Percentiles rank a stretch among this genome's conserved stretches.
Evolutionary conservation across 352 stramenopile genomes (phyloP).

Genomic region (Globisporangium perplexum): DNA sequence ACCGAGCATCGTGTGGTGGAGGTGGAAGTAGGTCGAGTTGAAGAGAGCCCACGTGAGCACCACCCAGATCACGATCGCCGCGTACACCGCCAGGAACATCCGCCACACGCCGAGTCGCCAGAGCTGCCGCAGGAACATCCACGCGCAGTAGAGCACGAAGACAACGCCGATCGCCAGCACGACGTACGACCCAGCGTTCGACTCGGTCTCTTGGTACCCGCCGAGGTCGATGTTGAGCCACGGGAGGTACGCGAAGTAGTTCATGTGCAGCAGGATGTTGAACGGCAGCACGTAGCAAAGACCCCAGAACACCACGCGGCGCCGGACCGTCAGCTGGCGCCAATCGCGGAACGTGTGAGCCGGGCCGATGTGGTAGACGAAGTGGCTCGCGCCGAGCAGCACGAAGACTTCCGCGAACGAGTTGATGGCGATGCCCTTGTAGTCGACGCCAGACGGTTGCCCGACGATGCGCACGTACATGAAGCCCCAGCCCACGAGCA

Average conservation of each 20-base stretch:
- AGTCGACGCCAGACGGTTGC: constrained; percentile 55
- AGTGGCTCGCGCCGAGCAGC: constrained; percentile 44
- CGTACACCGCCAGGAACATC: constrained; percentile 30
- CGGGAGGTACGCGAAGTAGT: constrained; percentile 60
- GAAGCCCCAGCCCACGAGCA: constrained; percentile 58
- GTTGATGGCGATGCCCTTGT: constrained; percentile 36
- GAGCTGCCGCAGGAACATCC: constrained; percentile 36
- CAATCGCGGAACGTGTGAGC: constrained; percentile 45
- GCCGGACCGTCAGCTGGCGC: constrained; percentile 18
- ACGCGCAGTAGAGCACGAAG: constrained; percentile 22
- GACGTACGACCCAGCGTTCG: constrained; percentile 59
- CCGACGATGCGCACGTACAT: constrained; percentile 68
- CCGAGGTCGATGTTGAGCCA: constrained; percentile 74
- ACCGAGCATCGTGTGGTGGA: constrained; percentile 74
- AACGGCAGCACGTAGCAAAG: constrained; percentile 64
- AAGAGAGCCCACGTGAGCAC: constrained; percentile 57
- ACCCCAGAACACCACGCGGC: constrained; percentile 45
- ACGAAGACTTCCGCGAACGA: constrained; percentile 61
- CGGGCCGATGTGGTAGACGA: constrained; percentile 33
- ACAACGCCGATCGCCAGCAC: constrained; percentile 34
- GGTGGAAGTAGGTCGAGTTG: constrained; percentile 51
- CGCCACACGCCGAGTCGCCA: constrained; percentile 37
- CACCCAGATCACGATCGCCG: constrained; percentile 16
- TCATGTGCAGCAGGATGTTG: constrained; percentile 71
- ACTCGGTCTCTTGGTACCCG: constrained; percentile 39